Conservation (phyloP, 441 rosid genomes). For the Arabidopsis hybrid region DNA sequence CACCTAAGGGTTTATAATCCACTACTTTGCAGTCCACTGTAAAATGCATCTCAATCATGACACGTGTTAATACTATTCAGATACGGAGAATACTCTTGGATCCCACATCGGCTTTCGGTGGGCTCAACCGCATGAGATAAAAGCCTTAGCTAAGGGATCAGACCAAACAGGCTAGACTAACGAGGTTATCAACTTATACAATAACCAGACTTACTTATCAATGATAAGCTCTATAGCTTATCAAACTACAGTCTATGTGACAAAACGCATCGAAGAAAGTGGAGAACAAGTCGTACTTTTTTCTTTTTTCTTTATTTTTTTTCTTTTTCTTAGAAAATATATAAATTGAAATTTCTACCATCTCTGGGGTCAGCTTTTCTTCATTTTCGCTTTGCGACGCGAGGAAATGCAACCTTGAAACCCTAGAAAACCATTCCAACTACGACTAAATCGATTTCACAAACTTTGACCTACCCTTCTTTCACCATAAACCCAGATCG, state of each 20-base stretch:
- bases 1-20: not conserved
- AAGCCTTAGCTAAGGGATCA: conserved; percentile 28
- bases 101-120: conserved; percentile 7
- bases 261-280: conserved; percentile 52
- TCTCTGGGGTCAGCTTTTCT: conserved; percentile 38
- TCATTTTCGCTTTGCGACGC: conserved; percentile 39
- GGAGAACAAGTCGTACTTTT: conserved; percentile 51
- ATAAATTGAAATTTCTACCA: conserved; percentile 39
- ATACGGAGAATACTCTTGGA: not conserved
- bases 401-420: conserved; percentile 48
- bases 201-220: not conserved
- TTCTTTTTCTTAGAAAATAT: conserved; percentile 1
- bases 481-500: conserved; percentile 33
- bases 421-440: conserved; percentile 53
- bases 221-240: fast-evolving
- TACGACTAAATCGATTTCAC: conserved; percentile 28
- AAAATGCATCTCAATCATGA: fast-evolving
- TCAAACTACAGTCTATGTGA: conserved; percentile 46
- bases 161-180: conserved; percentile 20
- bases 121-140: conserved; percentile 22
- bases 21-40: not conserved
- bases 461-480: conserved; percentile 25
- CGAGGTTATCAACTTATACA: conserved; percentile 41
- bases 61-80: conserved; percentile 26
- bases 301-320: conserved; percentile 39